These are phyloP conservation scores for Diplodia intermedia DNA, from an alignment of 2,329 filamentous ascomycete genomes.

Conservation along the genomic window DNA sequence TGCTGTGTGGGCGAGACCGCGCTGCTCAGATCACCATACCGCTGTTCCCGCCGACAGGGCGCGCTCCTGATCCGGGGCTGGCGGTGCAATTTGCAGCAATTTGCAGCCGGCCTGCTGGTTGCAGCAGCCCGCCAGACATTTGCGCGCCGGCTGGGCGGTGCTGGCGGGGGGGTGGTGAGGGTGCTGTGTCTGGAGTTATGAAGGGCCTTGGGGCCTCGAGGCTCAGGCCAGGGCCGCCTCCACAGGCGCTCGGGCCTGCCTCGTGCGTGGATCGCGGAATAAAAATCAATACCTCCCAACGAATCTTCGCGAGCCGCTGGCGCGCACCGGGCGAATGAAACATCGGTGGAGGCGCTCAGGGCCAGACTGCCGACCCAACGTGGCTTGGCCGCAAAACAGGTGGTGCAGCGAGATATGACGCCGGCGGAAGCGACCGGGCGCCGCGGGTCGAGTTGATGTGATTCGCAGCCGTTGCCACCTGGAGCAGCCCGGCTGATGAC, in stretches of 20 bases:
- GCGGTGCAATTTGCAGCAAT: slow-evolving; percentile 15
- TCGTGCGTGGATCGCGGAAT: slow-evolving; percentile 23
- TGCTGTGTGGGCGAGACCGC: slow-evolving; percentile 16
- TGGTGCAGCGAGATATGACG: slow-evolving; percentile 22
- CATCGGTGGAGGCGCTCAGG: slow-evolving; percentile 14
- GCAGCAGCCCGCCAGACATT: too few species aligned
- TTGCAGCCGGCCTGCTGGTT: not conserved
- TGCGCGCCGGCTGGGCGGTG: too few species aligned
- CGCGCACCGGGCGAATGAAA: slow-evolving; percentile 23
- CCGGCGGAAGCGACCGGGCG: slow-evolving; percentile 3
- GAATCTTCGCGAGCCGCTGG: slow-evolving; percentile 12
- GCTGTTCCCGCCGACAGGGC: slow-evolving; percentile 22
- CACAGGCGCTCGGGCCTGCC: slow-evolving; percentile 5
- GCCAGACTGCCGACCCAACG: slow-evolving; percentile 6
- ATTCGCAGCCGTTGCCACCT: slow-evolving; percentile 22
- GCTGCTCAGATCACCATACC: slow-evolving; percentile 19
- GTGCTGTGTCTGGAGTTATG: slow-evolving; percentile 10
- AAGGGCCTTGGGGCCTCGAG: not conserved
- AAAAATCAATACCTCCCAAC: slow-evolving; percentile 28
- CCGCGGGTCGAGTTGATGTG: slow-evolving; percentile 8
- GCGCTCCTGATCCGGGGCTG: slow-evolving; percentile 8
- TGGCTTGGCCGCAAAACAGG: slow-evolving; percentile 15
- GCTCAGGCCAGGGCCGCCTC: slow-evolving; percentile 11
- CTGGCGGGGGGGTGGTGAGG: too few species aligned
- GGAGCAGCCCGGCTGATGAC: slow-evolving; percentile 15